Evolutionary conservation across 2,329 filamentous ascomycete species (phyloP), one percentile per base, ranked within the genome.

Genomic region (Colletotrichum musicola): DNA sequence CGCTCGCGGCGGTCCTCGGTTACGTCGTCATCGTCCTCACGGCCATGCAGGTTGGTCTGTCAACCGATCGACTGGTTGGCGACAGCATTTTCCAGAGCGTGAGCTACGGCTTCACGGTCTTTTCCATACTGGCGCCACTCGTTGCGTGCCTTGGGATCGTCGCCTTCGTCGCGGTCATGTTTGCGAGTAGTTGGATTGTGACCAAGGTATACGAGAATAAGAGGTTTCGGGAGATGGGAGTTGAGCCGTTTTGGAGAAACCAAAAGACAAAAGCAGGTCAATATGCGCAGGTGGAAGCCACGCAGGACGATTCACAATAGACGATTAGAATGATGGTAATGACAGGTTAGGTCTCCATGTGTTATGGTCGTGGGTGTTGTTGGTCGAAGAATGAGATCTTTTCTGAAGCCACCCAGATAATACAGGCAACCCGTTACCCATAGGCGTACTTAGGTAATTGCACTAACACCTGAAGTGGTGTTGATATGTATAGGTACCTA

Each of bases 11-110:
- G 44, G 44, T 68, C 4, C 67, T 69, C 13, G 67, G 67, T 68
- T 86, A 82, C 70, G 72, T 85, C 20, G 80, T 78, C 46, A 71
- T 87, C 16, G 76, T 85, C 18, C 75, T 87, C 38, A 81, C 81
- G 3, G 84, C 84, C 0, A 84, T 87, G 81, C 84, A 87, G 74
- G 82, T 85, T 13, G 83, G 81, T 0, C 73, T 85, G 12, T 77
- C 78, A 2, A 83, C 79, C 0, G 69, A 78, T 2, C 51, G 53
- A 25, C 76, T 85, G 1, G 55, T 53, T 0, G 69, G 75, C 0
- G 82, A 78, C 68, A n/a, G 67, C 0, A 63, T 72, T 0, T 88
- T 87, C 71, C 79, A 83, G 71, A 59, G 64, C 9, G 83, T 79
- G 1, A 81, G 81, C 1, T 84, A 83, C 67, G 83, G 83, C 2